Evolutionary conservation across 805 yeast genomes (phyloP).

Genomic region (Candida methanosorbosa): DNA sequence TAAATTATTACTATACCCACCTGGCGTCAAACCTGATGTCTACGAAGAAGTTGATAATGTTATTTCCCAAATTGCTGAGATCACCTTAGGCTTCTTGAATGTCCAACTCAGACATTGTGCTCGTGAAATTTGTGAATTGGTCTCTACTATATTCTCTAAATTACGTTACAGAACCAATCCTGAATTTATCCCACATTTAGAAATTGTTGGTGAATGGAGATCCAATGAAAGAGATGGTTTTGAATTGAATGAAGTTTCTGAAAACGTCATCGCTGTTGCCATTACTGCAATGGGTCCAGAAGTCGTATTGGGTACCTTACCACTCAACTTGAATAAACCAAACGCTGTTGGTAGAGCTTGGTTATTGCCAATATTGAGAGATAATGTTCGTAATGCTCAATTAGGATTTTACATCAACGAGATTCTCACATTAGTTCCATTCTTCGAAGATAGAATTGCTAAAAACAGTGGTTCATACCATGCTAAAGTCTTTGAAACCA

Average conservation of each 20-base stretch:
- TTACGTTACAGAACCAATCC: conserved; percentile 64
- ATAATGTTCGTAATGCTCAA: conserved; percentile 65
- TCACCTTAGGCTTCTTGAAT: conserved; percentile 47
- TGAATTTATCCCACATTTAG: conserved; percentile 55
- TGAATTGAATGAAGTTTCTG: conserved; percentile 66
- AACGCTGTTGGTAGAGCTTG: conserved; percentile 84
- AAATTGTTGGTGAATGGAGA: conserved; percentile 79
- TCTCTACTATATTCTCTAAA: conserved; percentile 53
- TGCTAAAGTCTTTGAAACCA: conserved; percentile 71
- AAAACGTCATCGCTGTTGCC: conserved; percentile 70
- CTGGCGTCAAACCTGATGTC: conserved; percentile 35
- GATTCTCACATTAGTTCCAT: conserved; percentile 56
- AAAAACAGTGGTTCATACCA: conserved; percentile 49
- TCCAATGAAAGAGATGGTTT: conserved; percentile 64
- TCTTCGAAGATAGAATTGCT: conserved; percentile 41
- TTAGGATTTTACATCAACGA: conserved; percentile 53
- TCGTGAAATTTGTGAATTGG: conserved; percentile 60
- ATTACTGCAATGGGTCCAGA: conserved; percentile 83
- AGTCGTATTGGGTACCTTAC: conserved; percentile 61
- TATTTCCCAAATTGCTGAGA: conserved; percentile 42
- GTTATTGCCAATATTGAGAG: conserved; percentile 87
- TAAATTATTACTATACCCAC: conserved; percentile 44
- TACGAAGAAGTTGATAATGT: conserved; percentile 50
- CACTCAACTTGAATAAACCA: conserved; percentile 65
- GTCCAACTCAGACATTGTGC: conserved; percentile 73